A percentile compares a stretch with the other conserved stretches of the same genome.
Evolutionary conservation across 352 stramenopile genomes (phyloP).

Genomic region (Pythium apleroticum): DNA sequence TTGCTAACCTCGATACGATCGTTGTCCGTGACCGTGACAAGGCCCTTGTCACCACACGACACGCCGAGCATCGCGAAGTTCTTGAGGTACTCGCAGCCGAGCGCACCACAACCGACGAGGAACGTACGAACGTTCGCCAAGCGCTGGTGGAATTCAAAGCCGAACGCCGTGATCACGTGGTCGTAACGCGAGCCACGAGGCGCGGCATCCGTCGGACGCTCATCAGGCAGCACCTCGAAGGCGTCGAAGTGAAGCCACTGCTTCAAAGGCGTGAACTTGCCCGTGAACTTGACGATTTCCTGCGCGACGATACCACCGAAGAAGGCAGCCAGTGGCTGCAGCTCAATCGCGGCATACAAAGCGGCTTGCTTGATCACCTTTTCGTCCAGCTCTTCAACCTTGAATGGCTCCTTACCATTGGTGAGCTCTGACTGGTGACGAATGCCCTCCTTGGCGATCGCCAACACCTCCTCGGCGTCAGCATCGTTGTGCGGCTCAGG

Average conservation of each 20-base stretch:
- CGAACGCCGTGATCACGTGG: slow-evolving; percentile 73
- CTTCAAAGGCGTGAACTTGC: slow-evolving; percentile 84
- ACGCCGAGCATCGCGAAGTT: slow-evolving; percentile 87
- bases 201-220: slow-evolving; percentile 49
- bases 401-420: slow-evolving; percentile 50
- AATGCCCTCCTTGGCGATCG: slow-evolving; percentile 63
- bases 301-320: slow-evolving; percentile 81
- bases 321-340: slow-evolving; percentile 82
- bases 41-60: slow-evolving; percentile 70
- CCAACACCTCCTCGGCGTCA: slow-evolving; percentile 63
- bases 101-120: slow-evolving; percentile 76
- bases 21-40: slow-evolving; percentile 85
- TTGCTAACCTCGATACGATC: slow-evolving; percentile 89
- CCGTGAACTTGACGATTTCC: slow-evolving; percentile 89
- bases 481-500: slow-evolving; percentile 64
- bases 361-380: slow-evolving; percentile 57
- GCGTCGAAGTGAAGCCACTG: slow-evolving; percentile 86
- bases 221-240: slow-evolving; percentile 74
- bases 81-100: slow-evolving; percentile 86
- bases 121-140: slow-evolving; percentile 76
- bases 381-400: slow-evolving; percentile 74
- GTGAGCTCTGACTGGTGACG: slow-evolving; percentile 68
- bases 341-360: slow-evolving; percentile 58
- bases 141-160: slow-evolving; percentile 65
- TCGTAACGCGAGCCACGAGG: slow-evolving; percentile 76